phyloP scores from a whole-genome alignment of 2,329 filamentous ascomycete species.

The Fusarium sp. region DNA sequence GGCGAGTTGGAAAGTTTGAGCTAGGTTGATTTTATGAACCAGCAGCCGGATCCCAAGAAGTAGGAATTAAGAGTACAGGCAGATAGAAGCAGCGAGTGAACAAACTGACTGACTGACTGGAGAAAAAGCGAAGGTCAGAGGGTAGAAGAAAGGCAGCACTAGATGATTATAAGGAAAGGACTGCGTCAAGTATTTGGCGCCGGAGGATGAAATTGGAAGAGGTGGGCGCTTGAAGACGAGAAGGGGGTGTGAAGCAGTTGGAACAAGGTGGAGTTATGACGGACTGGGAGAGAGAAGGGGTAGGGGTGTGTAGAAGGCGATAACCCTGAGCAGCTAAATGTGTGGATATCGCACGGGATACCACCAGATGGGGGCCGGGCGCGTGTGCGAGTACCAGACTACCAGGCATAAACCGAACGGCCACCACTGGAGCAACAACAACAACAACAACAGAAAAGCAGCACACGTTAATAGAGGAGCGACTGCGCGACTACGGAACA shows the following conservation, averaged over 20 bases:
- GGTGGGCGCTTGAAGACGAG: constrained; percentile 47
- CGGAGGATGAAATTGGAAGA: constrained; percentile 44
- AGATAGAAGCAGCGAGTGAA: constrained; percentile 47
- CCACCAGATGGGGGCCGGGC: constrained; percentile 43
- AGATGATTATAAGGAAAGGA: constrained; percentile 49
- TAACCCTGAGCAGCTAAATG: constrained; percentile 31
- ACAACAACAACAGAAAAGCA: constrained; percentile 31
- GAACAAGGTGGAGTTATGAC: constrained; percentile 44
- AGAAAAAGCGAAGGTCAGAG: constrained; percentile 38
- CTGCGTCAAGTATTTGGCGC: constrained; percentile 49
- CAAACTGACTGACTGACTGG: constrained; percentile 46
- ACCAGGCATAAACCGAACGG: constrained; percentile 26
- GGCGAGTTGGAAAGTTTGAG: constrained; percentile 32
- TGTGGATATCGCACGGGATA: constrained; percentile 43
- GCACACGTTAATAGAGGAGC: constrained; percentile 20
- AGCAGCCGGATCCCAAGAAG: constrained; percentile 42
- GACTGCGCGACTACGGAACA: constrained; percentile 15
- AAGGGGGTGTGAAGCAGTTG: constrained; percentile 46
- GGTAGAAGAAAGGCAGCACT: constrained; percentile 44
- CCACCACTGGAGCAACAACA: constrained; percentile 32
- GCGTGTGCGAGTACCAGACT: constrained; percentile 42
- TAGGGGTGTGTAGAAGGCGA: constrained; percentile 29
- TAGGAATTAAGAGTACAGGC: constrained; percentile 39
- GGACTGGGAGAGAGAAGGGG: constrained; percentile 41
- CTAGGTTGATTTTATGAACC: constrained; percentile 40